Evolutionary conservation across 2,329 filamentous ascomycete genomes (phyloP), one percentile per base, ranked within the genome.

Genomic region (Neonectria coccinea): DNA sequence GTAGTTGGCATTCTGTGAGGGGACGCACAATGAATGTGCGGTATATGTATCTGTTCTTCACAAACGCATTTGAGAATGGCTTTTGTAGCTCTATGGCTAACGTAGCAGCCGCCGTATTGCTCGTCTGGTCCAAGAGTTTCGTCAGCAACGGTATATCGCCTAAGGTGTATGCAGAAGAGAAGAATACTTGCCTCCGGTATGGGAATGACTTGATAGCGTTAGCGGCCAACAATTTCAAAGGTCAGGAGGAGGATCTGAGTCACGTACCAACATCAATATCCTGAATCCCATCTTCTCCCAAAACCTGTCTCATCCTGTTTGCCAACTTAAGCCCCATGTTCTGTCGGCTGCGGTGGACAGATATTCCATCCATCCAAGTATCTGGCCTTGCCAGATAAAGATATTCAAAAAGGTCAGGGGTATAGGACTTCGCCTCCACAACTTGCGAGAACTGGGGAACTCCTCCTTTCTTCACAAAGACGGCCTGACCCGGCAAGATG

Each of bases 41-140:
- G 84, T 93, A 94, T 65, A 97, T 91, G 77, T 97, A 97, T 56
- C 92, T 87, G 79, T 97, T 97, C 85, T 96, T 97, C 68, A 97
- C 90, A 73, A 97, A 95, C 2, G 90, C 94, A 75, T 92, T 91
- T 63, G 87, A 90, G 74, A 92, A 93, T 1, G 92, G 91, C 77
- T 93, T 94, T 70, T 89, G 86, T 18, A 97, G 85, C 44, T 88
- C 85, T 73, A 90, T 87, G n/a, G 93, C 91, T 27, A 97, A 86
- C 52, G 87, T 88, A 9, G 92, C 88, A 3, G 94, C 93, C 1
- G 93, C 91, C 0, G 92, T 94, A 67, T 94, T 94, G 47, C 90
- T 91, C 0, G 94, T 97, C 78, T 94, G 58, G 27, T 53, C n/a
- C 22, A 41, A 33, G 11, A 51, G 25, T 25, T 25, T 25, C 25